Evolutionary conservation across 2,329 filamentous ascomycete genomes (phyloP).

Genomic region (Chrysoporthe deuterocubensis): DNA sequence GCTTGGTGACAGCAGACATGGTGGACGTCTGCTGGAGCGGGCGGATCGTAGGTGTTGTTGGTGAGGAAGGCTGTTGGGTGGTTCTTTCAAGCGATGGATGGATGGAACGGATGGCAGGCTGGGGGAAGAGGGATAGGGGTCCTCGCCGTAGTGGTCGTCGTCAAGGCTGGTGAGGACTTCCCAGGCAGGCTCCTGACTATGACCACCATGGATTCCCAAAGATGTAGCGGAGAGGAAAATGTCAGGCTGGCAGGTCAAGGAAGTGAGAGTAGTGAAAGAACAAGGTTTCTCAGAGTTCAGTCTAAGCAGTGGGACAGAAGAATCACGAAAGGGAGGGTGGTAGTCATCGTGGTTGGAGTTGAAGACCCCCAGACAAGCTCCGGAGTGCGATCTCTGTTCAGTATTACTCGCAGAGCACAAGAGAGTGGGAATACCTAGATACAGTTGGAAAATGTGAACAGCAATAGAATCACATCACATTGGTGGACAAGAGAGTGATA

Average conservation of each 20-base stretch:
- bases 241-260: background rate
- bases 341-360: background rate
- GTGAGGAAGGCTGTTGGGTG: background rate
- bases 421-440: background rate
- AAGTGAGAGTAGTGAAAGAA: background rate
- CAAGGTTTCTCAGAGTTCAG: background rate
- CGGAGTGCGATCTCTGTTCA: background rate
- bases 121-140: background rate
- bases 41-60: background rate
- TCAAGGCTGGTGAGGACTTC: too few relatives aligned
- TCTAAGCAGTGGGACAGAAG: background rate
- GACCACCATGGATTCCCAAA: too few relatives aligned
- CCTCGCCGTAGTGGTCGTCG: too few relatives aligned
- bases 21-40: background rate
- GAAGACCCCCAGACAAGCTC: background rate
- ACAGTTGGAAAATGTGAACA: background rate
- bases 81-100: background rate
- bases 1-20: conserved; percentile 1
- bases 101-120: background rate
- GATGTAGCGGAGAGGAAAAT: background rate
- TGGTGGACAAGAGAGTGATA: background rate
- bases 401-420: too few relatives aligned
- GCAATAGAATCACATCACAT: background rate
- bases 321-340: background rate
- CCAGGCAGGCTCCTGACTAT: too few relatives aligned